These are phyloP conservation scores for Rosa multiflora DNA, from an alignment of 306 rosid genomes.

Conservation along the genomic window DNA sequence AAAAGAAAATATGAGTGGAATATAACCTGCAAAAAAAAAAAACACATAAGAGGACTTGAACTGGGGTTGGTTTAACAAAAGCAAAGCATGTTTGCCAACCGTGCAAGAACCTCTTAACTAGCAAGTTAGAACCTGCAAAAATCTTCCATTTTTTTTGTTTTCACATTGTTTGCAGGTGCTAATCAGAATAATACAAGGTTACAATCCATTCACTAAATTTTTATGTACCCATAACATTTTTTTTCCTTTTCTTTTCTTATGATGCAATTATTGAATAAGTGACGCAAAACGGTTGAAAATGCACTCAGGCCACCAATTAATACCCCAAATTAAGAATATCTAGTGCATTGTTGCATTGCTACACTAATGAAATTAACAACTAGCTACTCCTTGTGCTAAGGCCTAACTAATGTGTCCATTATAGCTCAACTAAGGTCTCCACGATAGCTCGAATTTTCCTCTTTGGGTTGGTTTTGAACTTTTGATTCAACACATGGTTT, in stretches of 20 bases:
- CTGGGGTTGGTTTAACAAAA: no score
- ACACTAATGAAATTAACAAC: background rate
- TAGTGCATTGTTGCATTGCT: background rate
- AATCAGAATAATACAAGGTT: no score
- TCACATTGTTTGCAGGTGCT: no score
- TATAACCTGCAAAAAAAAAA: no score
- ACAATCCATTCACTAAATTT: no score
- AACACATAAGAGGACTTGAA: no score
- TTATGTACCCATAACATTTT: background rate
- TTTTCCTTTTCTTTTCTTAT: no score
- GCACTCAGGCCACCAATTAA: background rate
- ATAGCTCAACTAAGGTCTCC: background rate
- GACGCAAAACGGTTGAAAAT: background rate
- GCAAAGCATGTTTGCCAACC: no score
- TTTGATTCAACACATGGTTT: background rate
- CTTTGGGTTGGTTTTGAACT: background rate
- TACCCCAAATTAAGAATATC: background rate
- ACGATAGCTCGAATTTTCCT: background rate
- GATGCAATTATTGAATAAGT: background rate
- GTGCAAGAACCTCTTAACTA: no score
- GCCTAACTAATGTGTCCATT: background rate
- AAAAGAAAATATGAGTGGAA: no score
- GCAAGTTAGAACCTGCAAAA: no score
- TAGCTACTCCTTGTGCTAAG: background rate
- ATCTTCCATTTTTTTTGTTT: no score